Evolutionary conservation across 73 alveolate genomes (phyloP).

Genomic region (Paramecium caudatum): DNA sequence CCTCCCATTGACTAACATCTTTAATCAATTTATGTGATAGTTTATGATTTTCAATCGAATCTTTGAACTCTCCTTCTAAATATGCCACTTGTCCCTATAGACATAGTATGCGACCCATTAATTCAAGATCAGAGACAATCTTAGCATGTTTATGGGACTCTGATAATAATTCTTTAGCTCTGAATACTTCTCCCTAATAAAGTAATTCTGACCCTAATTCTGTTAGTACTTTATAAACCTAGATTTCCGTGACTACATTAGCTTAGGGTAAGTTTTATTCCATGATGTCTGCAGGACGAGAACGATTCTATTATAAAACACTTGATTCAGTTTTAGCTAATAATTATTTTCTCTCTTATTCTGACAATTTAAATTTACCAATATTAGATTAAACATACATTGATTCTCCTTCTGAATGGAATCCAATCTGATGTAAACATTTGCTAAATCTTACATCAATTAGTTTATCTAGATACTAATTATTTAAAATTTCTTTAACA

Average conservation of each 20-base stretch:
- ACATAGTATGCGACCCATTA: slow-evolving; percentile 73
- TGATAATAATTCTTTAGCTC: slow-evolving; percentile 71
- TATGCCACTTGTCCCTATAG: slow-evolving; percentile 50
- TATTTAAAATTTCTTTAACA: slow-evolving; percentile 70
- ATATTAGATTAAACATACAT: slow-evolving; percentile 10
- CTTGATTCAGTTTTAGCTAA: slow-evolving; percentile 77
- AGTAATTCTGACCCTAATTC: slow-evolving; percentile 66
- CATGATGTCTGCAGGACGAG: slow-evolving; percentile 70
- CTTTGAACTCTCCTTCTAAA: slow-evolving; percentile 74
- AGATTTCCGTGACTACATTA: slow-evolving; percentile 66
- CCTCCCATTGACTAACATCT: slow-evolving; percentile 66
- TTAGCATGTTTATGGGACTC: slow-evolving; percentile 76
- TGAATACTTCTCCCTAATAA: slow-evolving; percentile 66
- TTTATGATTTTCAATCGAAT: slow-evolving; percentile 76
- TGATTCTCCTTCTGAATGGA: slow-evolving; percentile 70
- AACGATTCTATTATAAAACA: slow-evolving; percentile 52
- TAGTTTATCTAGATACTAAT: slow-evolving; percentile 41
- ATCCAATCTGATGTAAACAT: slow-evolving; percentile 69
- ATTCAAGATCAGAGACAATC: slow-evolving; percentile 70
- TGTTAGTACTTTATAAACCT: slow-evolving; percentile 44
- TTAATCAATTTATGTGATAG: slow-evolving; percentile 73
- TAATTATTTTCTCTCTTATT: slow-evolving; percentile 70
- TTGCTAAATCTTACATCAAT: slow-evolving; percentile 71
- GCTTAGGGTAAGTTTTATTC: slow-evolving; percentile 73
- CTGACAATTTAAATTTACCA: slow-evolving; percentile 65